Evolutionary conservation across 140 eudicot species (phyloP).

Genomic region (Erigeron philadelphicus): DNA sequence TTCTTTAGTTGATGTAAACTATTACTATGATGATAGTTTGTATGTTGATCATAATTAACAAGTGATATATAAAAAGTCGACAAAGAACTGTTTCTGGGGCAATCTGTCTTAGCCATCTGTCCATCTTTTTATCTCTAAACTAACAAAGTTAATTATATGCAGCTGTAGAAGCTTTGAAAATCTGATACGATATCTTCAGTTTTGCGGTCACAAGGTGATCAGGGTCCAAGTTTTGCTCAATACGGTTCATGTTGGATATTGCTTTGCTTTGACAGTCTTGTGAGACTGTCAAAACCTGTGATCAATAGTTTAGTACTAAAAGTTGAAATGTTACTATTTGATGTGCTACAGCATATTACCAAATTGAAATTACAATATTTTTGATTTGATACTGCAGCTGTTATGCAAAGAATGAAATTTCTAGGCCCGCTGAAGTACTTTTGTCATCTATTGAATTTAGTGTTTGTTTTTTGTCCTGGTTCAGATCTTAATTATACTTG

Average conservation of each 20-base stretch:
- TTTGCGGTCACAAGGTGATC: constrained; percentile 9
- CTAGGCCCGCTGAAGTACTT: no score
- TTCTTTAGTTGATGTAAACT: no score
- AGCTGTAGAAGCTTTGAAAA: constrained; percentile 34
- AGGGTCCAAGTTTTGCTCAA: constrained; percentile 19
- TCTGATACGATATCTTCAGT: constrained; percentile 13
- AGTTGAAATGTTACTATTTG: constrained; percentile 5
- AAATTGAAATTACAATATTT: neutral
- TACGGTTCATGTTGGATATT: neutral
- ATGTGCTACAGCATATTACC: neutral
- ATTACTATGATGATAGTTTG: no score
- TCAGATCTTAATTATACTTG: no score
- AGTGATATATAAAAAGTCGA: no score
- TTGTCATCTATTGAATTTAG: no score
- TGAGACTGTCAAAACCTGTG: neutral
- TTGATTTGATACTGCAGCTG: neutral
- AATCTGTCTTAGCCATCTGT: neutral
- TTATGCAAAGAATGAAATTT: neutral
- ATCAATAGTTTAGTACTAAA: constrained; percentile 11
- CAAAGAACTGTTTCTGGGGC: neutral
- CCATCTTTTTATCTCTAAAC: no score
- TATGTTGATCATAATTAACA: no score
- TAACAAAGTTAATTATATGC: constrained; percentile 16
- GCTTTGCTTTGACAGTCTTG: neutral
- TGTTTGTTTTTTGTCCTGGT: no score